Base-by-base conservation (phyloP, 257 asterid species). In the Phtheirospermum japonicum region DNA sequence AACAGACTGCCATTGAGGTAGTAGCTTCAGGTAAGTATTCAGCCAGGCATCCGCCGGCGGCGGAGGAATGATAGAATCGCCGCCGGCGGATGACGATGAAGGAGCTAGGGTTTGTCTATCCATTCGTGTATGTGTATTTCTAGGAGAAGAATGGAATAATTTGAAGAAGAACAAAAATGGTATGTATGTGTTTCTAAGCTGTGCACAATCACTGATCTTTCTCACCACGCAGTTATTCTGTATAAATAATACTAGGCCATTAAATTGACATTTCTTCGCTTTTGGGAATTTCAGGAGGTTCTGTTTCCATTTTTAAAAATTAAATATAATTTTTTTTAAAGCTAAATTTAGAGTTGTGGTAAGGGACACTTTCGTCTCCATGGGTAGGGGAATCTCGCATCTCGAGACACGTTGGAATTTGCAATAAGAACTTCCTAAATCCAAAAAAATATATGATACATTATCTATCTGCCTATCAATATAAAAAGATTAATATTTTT, bases 21-120 rank as follows among this genome's bases (percentile, higher is more conserved):
- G 66, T 7, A 87, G 76, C 49, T 77, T 79, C 18, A 57, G 77
- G 78, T 70, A 82, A 61, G 86, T 59, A 69, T 57, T 69, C 26
- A 77, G 61, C 95, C 99, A 89, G 66, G 90, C 88, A 77, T 93
- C 90, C 70, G 83, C 91, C 55, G 79, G 82, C 31, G 93, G 82
- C 31, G 93, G 82, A 53, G 86, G 56, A 67, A 28, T 68, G 68
- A 39, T 48, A 16, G 78, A 40, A 57, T 31, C 50, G 42, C 63
- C 72, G 30, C 63, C 63, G 31, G 80, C 40, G 31, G 88, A 73
- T 19, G 89, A 79, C 23, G 88, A 78, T 2, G 90, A 71, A 23
- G 94, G 77, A 74, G 85, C 88, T 83, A 87, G 95, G 95, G 95
- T 76, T 80, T 76, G 88, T 30, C 88, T 66, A 48, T 80, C 89